Conservation (phyloP, 805 yeast genomes). For the Clavispora carvajalis region DNA sequence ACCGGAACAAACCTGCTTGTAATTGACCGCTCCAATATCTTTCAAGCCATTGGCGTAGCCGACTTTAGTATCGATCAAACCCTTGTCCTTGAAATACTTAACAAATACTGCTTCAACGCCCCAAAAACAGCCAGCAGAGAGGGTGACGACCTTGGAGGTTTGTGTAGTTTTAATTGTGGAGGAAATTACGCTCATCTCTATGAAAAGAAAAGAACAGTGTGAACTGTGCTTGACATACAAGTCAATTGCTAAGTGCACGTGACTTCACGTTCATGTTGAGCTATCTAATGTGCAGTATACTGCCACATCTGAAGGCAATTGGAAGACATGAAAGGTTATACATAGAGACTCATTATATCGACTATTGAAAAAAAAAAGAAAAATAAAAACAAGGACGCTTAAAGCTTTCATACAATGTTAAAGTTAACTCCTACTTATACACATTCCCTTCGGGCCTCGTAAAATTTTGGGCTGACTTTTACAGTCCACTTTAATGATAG, state of each 20-base stretch:
- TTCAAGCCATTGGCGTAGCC: slow-evolving; percentile 89
- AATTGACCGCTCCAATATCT: slow-evolving; percentile 34
- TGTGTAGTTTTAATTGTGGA: slow-evolving; percentile 31
- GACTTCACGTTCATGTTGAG: neutral
- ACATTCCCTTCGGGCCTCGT: too few species aligned
- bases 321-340: too few species aligned
- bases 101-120: slow-evolving; percentile 81
- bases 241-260: too few species aligned
- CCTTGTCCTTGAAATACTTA: slow-evolving; percentile 60
- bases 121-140: slow-evolving; percentile 76
- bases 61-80: slow-evolving; percentile 71
- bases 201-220: neutral
- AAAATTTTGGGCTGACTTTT: too few species aligned
- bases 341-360: too few species aligned
- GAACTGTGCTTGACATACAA: too few species aligned
- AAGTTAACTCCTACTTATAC: too few species aligned
- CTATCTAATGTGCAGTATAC: neutral
- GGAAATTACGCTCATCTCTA: slow-evolving; percentile 18
- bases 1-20: slow-evolving; percentile 71
- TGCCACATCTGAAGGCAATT: too few species aligned
- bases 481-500: too few species aligned
- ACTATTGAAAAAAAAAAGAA: too few species aligned
- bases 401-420: too few species aligned
- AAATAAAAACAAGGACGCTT: too few species aligned
- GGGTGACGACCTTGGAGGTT: slow-evolving; percentile 32